Base-by-base conservation (phyloP, 2,329 filamentous ascomycete genomes). In the Zasmidium angulare region DNA sequence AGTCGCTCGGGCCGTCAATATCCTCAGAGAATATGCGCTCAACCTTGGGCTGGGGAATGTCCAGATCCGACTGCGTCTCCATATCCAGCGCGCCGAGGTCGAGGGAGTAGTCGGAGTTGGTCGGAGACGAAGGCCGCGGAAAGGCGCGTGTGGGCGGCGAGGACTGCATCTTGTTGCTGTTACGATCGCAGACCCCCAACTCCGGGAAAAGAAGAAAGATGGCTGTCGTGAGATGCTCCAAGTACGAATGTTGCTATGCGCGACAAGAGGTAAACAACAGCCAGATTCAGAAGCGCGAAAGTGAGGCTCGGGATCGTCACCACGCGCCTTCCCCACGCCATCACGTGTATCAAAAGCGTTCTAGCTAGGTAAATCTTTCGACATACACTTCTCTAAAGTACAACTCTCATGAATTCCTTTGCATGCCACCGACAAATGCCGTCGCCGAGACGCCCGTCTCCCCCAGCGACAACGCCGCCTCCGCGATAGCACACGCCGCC, bases 1-100 rank as follows among this genome's bases (percentile, higher is more conserved):
- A 75, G 63, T 75, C 72, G 58, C 68, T 73, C 1, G 73, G 73
- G 7, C 72, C 73, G 48, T 75, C 73, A 46, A 75, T 75, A 49
- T 75, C 72, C 55, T 74, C 72, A 53, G 71, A 74, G 40, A 64
- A 58, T 20, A 75, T 62, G 22, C 60, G 66, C 56, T 72, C 69
- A 22, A 69, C 59, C 11, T 68, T 58, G 21, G 53, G 69, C 50
- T 67, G 63, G 1, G 66, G 62, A 10, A 69, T 56, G 6, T 67
- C 64, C 22, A 67, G 67, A 23, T 69, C 67, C 52, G 56, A 58
- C 59, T 58, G 55, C 61, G 53, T 52, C 50, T 71, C 70, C 17
- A 66, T 46, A 29, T 67, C 68, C 50, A 75, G 56, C 7, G 72
- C 73, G 26, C 62, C 68, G 17, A 74, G 65, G 54, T 75, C 69